Percentiles rank a stretch among this genome's conserved stretches.
Conservation (phyloP, 352 stramenopile genomes). For the Pythium diclinum region DNA sequence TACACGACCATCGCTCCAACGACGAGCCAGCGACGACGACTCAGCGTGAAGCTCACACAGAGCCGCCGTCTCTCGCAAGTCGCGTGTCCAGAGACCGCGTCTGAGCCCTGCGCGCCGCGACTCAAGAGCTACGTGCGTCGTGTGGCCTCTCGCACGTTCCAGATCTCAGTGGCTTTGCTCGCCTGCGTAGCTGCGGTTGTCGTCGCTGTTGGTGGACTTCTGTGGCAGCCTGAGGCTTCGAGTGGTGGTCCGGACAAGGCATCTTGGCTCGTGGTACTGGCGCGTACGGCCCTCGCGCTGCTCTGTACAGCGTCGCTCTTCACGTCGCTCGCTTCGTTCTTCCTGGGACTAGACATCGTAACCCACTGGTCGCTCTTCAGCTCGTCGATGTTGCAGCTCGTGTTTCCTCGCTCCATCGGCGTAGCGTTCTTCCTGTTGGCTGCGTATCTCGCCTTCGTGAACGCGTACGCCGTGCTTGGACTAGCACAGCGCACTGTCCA, state of each 20-base stretch:
- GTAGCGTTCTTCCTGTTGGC: constrained; percentile 30
- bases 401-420: constrained; percentile 32
- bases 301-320: constrained; percentile 11
- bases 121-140: constrained; percentile 22
- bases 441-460: constrained; percentile 13
- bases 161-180: constrained; percentile 14
- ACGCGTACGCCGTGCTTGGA: constrained; percentile 25
- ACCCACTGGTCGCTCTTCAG: constrained; percentile 34
- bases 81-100: constrained; percentile 10
- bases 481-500: constrained; percentile 9
- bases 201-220: constrained; percentile 13
- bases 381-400: constrained; percentile 30
- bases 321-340: constrained; percentile 21
- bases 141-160: constrained; percentile 17
- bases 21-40: constrained; percentile 9
- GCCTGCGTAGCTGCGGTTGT: neutral
- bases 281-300: constrained; percentile 1
- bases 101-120: constrained; percentile 14
- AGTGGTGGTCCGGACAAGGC: neutral
- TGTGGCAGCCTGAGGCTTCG: constrained; percentile 14
- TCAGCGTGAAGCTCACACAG: constrained; percentile 9
- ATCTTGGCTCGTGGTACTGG: neutral
- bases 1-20: constrained; percentile 2
- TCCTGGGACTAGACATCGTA: constrained; percentile 34
- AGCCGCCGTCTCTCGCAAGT: constrained; percentile 19